These are phyloP conservation scores for Sarocladium strictum DNA, from an alignment of 2,329 filamentous ascomycete species.

Conservation along the genomic window DNA sequence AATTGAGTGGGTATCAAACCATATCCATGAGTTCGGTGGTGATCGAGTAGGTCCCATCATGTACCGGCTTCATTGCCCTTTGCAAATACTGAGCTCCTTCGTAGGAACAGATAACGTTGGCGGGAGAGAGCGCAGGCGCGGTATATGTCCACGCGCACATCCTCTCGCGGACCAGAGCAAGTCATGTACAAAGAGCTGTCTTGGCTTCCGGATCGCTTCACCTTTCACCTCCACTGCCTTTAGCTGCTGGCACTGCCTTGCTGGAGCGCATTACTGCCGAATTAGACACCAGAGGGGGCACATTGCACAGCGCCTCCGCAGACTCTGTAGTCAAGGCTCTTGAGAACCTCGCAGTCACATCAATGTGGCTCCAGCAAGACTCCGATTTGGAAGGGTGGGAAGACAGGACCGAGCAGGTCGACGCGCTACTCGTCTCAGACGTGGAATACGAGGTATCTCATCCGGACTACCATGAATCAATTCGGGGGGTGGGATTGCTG, in stretches of 20 bases:
- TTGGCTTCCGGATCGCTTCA: constrained; percentile 36
- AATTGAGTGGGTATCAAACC: constrained; percentile 22
- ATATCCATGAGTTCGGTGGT: constrained; percentile 22
- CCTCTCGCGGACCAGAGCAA: constrained; percentile 24
- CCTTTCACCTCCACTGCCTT: constrained; percentile 34
- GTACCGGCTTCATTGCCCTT: no score
- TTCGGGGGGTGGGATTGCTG: no score
- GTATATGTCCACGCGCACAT: constrained; percentile 38
- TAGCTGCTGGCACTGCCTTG: background rate
- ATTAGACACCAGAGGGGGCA: background rate
- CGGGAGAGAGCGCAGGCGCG: constrained; percentile 40
- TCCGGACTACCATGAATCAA: background rate
- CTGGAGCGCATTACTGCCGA: background rate
- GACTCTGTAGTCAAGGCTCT: constrained; percentile 26
- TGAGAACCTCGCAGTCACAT: constrained; percentile 28
- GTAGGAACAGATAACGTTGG: constrained; percentile 33
- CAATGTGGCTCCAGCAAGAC: constrained; percentile 36
- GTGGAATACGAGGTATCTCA: constrained; percentile 32
- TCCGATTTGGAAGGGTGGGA: constrained; percentile 30
- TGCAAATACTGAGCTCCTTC: background rate
- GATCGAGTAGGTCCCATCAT: constrained; percentile 17
- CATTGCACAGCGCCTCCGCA: background rate
- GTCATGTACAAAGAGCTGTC: constrained; percentile 21
- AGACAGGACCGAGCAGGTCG: constrained; percentile 21
- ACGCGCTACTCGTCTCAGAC: constrained; percentile 35